phyloP scores from a whole-genome alignment of 495 filamentous ascomycete genomes.

The Penicillium robsamsonii region DNA sequence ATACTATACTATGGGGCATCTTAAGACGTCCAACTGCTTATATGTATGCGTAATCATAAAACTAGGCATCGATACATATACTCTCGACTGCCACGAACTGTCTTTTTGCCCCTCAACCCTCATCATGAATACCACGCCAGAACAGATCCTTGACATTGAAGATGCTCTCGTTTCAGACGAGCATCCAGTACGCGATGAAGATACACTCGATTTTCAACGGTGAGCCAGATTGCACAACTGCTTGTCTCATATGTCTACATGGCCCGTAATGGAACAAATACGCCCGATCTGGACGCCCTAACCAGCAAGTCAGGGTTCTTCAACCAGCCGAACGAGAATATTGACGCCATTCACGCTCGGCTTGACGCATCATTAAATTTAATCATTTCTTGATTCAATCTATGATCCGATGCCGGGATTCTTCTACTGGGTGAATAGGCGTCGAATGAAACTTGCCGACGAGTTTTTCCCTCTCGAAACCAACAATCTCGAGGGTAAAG shows the following conservation, averaged over 20 bases:
- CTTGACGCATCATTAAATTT: neutral
- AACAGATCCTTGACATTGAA: conserved; percentile 1
- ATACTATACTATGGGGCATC: neutral
- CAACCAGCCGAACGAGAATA: neutral
- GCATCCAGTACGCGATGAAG: neutral
- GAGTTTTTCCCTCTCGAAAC: no score
- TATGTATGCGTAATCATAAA: neutral
- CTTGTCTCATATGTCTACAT: neutral
- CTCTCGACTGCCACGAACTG: neutral
- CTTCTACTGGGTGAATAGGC: no score
- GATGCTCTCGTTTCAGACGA: conserved; percentile 4
- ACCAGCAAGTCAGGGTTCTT: neutral
- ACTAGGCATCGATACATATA: neutral
- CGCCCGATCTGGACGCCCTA: neutral
- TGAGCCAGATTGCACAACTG: conserved; percentile 2
- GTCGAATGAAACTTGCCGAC: no score
- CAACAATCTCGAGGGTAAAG: no score
- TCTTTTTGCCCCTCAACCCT: neutral
- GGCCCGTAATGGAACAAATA: neutral
- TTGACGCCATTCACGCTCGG: neutral
- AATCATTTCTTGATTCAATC: neutral
- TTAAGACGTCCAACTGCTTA: no score
- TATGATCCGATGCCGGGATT: no score
- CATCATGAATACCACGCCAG: conserved; percentile 6
- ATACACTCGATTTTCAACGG: neutral